phyloP scores from a whole-genome alignment of 2,329 filamentous ascomycete genomes.

The Didymella arachidicola region DNA sequence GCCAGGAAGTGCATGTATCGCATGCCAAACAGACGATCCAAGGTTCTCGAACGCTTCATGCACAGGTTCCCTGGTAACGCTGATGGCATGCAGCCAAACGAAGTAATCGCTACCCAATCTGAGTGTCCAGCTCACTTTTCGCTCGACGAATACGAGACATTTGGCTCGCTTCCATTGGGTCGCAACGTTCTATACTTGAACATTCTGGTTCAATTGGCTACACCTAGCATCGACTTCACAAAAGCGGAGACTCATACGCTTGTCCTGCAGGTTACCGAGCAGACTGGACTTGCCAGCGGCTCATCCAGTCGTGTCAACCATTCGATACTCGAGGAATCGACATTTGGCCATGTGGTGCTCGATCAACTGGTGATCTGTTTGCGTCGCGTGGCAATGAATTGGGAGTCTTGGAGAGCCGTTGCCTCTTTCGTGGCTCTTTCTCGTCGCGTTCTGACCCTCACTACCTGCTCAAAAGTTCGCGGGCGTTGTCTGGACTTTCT shows the following conservation, averaged over 20 bases:
- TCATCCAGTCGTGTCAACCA: constrained; percentile 48
- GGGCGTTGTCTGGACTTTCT: constrained; percentile 46
- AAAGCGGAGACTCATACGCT: constrained; percentile 58
- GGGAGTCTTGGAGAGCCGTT: constrained; percentile 53
- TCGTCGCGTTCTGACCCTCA: constrained; percentile 56
- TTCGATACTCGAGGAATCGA: constrained; percentile 42
- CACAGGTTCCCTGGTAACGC: constrained; percentile 40
- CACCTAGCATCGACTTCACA: constrained; percentile 60
- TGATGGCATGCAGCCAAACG: constrained; percentile 56
- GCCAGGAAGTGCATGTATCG: constrained; percentile 52
- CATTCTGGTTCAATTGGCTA: constrained; percentile 60
- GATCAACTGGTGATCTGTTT: constrained; percentile 26
- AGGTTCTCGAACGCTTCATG: constrained; percentile 53
- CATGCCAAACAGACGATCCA: constrained; percentile 44
- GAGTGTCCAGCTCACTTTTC: constrained; percentile 59
- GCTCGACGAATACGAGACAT: constrained; percentile 62
- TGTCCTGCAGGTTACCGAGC: constrained; percentile 59
- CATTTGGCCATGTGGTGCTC: constrained; percentile 41
- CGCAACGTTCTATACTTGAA: constrained; percentile 63
- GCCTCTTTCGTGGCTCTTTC: constrained; percentile 53
- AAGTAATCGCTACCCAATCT: constrained; percentile 52
- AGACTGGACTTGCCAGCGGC: constrained; percentile 53
- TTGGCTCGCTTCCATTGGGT: constrained; percentile 60
- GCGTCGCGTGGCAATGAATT: constrained; percentile 32
- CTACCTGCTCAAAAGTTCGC: constrained; percentile 28